Base-by-base conservation (phyloP, 441 rosid genomes). In the Erysimum pusillum region DNA sequence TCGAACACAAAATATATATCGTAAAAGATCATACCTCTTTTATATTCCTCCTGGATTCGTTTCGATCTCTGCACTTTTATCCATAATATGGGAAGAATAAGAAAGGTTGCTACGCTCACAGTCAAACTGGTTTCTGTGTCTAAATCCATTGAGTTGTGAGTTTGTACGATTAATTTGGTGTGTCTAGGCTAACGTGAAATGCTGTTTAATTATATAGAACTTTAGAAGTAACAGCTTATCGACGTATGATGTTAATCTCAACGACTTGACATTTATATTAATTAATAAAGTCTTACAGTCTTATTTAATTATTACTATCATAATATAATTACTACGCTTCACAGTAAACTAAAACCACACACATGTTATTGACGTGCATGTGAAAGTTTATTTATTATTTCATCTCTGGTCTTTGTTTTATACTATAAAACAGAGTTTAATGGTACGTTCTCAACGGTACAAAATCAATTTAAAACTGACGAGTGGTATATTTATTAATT, bases 81-180 rank as follows among this genome's bases (percentile, higher is more conserved):
- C 53, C 20, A 15, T 48, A 48, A 25, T 15, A 48, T 15, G 5
- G 53, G 12, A 48, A 48, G 53, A 48, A 48, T 5, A 48, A 15
- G 53, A 15, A 48, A 48, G 4, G 53, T 48, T 48, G 53, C 53
- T 5, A 48, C 22, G 5, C 25, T 15, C 22, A 48, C 22, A 7
- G 11, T 48, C 53, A 48, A 48, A 15, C 2, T 8, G 53, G 9
- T 48, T 48, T 15, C 12, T 48, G 7, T 7, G 10, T 17, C 22
- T 15, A 48, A 48, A 48, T 48, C 53, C 25, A 48, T 48, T 48
- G 53, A 48, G 53, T 48, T 48, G 25, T 17, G 53, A n/a, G 25
- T 35, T 35, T 7, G 9, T 35, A 1, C 9, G 9, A 22, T 35
- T 35, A 35, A 35, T 35, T 35, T 35, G 35, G 35, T n/a, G 18